Conservation (phyloP, 2,329 filamentous ascomycete genomes). For the Pezizomycotina sp. region DNA sequence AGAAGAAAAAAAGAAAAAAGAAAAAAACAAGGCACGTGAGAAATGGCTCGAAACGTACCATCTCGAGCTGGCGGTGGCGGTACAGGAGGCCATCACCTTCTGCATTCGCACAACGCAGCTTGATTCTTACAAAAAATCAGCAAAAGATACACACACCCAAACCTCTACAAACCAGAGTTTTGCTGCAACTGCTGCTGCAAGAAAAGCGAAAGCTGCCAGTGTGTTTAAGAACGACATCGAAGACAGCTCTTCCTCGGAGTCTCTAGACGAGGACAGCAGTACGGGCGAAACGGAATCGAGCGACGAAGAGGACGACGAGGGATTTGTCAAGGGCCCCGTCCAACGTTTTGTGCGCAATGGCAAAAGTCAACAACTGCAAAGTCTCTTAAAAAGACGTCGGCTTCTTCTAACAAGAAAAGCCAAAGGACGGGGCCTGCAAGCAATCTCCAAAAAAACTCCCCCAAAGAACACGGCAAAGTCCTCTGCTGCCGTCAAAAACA, state of each 20-base stretch:
- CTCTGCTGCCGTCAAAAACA: too few relatives aligned
- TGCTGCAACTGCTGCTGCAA: conserved; percentile 17
- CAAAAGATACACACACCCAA: conserved; percentile 9
- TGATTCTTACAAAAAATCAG: conserved; percentile 14
- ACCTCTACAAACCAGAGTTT: conserved; percentile 12
- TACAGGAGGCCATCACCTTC: conserved; percentile 15
- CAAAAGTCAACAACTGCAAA: conserved; percentile 19
- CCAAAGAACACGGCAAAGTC: conserved; percentile 15
- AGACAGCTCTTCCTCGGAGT: too few relatives aligned
- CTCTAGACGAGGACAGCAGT: too few relatives aligned
- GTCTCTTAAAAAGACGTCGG: conserved; percentile 9
- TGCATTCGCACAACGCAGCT: conserved; percentile 14
- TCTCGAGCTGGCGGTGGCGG: too few relatives aligned
- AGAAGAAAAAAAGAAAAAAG: too few relatives aligned
- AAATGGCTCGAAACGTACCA: too few relatives aligned
- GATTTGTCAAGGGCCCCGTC: conserved; percentile 19
- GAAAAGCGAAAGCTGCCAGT: conserved; percentile 18
- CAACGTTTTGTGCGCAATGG: conserved; percentile 17
- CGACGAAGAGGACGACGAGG: conserved; percentile 17
- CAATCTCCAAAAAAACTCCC: conserved; percentile 12
- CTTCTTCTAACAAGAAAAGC: conserved; percentile 14
- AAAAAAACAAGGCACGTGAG: too few relatives aligned
- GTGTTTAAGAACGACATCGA: conserved; percentile 18
- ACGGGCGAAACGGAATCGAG: too few relatives aligned
- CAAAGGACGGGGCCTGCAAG: conserved; percentile 5